Base-by-base conservation (phyloP, 805 yeast species). In the Kodamaea jinghongensis region DNA sequence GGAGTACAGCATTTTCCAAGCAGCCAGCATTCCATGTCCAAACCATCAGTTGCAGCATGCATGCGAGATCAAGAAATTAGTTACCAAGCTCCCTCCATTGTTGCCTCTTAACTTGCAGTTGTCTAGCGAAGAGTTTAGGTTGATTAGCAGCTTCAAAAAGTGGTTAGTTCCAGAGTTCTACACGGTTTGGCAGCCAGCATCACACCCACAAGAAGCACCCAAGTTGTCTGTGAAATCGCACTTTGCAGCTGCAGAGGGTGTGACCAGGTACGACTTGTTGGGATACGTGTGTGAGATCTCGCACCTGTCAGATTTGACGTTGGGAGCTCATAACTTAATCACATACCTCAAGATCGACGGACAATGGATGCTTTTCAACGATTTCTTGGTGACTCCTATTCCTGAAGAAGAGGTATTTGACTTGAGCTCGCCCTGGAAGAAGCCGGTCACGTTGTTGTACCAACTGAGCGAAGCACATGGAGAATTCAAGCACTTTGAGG, bases 331-430 rank as follows among this genome's bases (percentile, higher is more conserved):
- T 51, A 82, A 80, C 49, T 57, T 83, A 37, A 83, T 86, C 0
- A 74, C 89, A 0, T 76, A 75, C 48, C 71, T 76, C 2, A 72
- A 73, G 45, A 63, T 78, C 3, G 65, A 61, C 11, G 71, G 71
- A 34, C 55, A 55, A 50, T 93, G 99, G 99, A 79, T 73, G 53
- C 59, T 93, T 55, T 88, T 93, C 59, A 93, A 93, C 56, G 98
- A 93, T 60, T 93, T 91, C 61, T 65, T 93, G 47, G 98, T 90
- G 11, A 76, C 79, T 50, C 81, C 79, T 16, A 71, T 93, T 1
- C 72, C 82, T 1, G 86, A 83, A 49, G 75, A 73, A 10, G 97
- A 93, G 50, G 97, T 86, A 0, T 70, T 89, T 34, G 78, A 88
- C 55, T 61, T 88, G 34, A 65, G 79, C 1, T 70, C 73, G 35